Evolutionary conservation across 2,329 filamentous ascomycete species (phyloP).

Genomic region (Alternaria gansuensis): DNA sequence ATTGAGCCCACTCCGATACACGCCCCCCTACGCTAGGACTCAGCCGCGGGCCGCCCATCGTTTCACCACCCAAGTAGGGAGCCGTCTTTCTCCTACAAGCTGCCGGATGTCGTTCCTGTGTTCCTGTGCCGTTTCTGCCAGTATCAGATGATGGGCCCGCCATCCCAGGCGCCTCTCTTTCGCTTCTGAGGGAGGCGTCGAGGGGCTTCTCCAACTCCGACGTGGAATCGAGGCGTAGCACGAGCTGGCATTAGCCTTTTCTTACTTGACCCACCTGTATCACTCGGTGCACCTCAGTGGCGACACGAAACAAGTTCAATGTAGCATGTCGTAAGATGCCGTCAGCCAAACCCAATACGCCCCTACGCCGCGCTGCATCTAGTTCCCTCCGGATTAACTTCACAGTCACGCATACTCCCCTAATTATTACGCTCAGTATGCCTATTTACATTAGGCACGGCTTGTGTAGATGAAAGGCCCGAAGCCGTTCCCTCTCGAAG

Average conservation of each 20-base stretch:
- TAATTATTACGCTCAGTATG: slow-evolving; percentile 36
- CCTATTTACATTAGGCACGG: slow-evolving; percentile 14
- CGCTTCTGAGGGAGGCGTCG: slow-evolving; percentile 3
- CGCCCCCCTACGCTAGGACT: slow-evolving; percentile 29
- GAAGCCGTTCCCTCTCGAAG: slow-evolving; percentile 37
- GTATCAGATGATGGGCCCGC: not conserved
- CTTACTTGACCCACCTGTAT: slow-evolving; percentile 35
- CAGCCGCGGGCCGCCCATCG: slow-evolving; percentile 38
- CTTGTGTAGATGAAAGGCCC: slow-evolving; percentile 27
- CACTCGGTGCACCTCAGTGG: slow-evolving; percentile 38
- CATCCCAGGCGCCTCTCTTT: not conserved
- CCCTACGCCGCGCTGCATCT: slow-evolving; percentile 24
- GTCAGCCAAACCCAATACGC: slow-evolving; percentile 38
- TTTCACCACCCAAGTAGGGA: slow-evolving; percentile 40
- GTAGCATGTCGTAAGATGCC: slow-evolving; percentile 42
- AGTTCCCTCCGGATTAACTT: slow-evolving; percentile 24
- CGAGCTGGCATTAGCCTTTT: slow-evolving; percentile 24
- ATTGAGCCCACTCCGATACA: slow-evolving; percentile 17
- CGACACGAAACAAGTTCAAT: slow-evolving; percentile 40
- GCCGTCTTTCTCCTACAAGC: slow-evolving; percentile 24
- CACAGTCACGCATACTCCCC: slow-evolving; percentile 29
- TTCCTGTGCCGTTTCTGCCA: slow-evolving; percentile 16
- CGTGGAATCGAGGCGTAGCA: slow-evolving; percentile 23
- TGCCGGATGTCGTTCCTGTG: slow-evolving; percentile 20
- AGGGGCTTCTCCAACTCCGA: slow-evolving; percentile 20